These are phyloP conservation scores for Millerozyma miso DNA, from an alignment of 805 yeast genomes.

Conservation along the genomic window DNA sequence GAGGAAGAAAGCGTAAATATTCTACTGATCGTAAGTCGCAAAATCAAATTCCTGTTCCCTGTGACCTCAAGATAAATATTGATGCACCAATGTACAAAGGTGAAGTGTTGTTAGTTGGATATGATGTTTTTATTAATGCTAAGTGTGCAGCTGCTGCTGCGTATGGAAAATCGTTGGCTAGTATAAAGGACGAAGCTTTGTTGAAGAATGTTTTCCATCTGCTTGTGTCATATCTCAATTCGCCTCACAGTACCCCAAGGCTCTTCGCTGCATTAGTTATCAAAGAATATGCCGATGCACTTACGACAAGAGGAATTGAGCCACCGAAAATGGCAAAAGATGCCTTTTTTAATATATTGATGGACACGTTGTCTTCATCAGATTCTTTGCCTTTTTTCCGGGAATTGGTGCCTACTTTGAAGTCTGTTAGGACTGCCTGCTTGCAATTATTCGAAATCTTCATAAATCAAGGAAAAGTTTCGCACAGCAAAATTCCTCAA, in stretches of 20 bases:
- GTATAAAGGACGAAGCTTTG: constrained; percentile 37
- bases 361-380: constrained; percentile 38
- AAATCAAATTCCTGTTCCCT: constrained; percentile 45
- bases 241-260: constrained; percentile 78
- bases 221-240: constrained; percentile 42
- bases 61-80: constrained; percentile 69
- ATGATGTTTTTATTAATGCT: constrained; percentile 67
- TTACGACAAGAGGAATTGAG: constrained; percentile 13
- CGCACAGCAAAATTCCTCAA: constrained; percentile 69
- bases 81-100: constrained; percentile 92
- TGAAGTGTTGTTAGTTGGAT: constrained; percentile 81
- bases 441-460: constrained; percentile 76
- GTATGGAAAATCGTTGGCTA: constrained; percentile 61
- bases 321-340: constrained; percentile 15
- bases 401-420: constrained; percentile 82
- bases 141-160: constrained; percentile 74
- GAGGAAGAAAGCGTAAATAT: constrained; percentile 48
- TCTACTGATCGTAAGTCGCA: constrained; percentile 11
- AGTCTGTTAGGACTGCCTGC: constrained; percentile 83
- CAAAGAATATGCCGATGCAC: constrained; percentile 55
- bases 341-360: constrained; percentile 22
- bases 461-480: constrained; percentile 68
- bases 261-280: constrained; percentile 64
- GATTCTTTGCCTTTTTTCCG: constrained; percentile 53
- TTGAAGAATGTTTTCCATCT: constrained; percentile 34